These are phyloP conservation scores for Scutellaria baicalensis DNA, from an alignment of 257 asterid genomes.

Conservation along the genomic window DNA sequence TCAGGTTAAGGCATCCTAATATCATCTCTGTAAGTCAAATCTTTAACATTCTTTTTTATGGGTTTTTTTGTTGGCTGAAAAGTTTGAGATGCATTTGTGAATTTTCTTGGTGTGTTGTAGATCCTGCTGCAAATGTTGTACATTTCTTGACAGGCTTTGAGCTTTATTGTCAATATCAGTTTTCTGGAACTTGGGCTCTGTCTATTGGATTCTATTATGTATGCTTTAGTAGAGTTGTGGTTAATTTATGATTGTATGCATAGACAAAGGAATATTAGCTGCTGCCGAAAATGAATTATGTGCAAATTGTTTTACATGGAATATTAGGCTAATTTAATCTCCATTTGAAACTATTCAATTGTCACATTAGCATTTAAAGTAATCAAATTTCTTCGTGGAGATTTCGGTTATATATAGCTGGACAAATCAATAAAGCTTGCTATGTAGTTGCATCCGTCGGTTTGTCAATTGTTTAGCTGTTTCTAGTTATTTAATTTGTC, in stretches of 20 bases:
- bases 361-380: neutral
- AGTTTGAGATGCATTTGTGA: neutral
- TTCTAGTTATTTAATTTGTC: neutral
- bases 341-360: neutral
- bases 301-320: neutral
- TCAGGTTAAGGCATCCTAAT: constrained; percentile 78
- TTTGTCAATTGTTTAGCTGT: constrained; percentile 2
- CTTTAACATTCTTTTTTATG: neutral
- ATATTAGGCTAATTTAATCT: neutral
- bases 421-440: neutral
- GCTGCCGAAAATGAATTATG: neutral
- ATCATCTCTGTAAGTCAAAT: constrained; percentile 73
- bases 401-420: neutral
- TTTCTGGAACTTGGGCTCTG: neutral
- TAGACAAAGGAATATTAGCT: neutral
- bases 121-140: constrained; percentile 3
- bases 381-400: too few relatives aligned
- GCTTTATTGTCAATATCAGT: neutral
- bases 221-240: neutral
- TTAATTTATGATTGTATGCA: neutral
- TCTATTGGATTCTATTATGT: neutral
- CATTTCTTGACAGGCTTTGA: constrained; percentile 10
- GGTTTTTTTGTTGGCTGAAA: neutral
- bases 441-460: neutral
- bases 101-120: neutral